phyloP scores from a whole-genome alignment of 371 early-diverging fungal genomes.

The Parasitella parasitica region DNA sequence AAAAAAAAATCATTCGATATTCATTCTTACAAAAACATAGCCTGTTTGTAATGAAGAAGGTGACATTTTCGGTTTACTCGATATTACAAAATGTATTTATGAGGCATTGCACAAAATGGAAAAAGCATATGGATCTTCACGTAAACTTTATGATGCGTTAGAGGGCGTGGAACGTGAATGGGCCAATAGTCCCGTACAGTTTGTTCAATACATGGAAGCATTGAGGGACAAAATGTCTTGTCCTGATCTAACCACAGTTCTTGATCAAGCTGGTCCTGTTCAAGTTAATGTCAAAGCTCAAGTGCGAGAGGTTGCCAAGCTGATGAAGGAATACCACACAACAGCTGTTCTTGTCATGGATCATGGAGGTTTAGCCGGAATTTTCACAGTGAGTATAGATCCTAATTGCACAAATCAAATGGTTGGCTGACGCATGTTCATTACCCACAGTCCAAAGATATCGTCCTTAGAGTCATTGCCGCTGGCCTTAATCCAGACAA shows the following conservation, averaged over 20 bases:
- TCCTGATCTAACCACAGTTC: slow-evolving; percentile 84
- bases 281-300: slow-evolving; percentile 79
- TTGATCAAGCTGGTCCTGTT: slow-evolving; percentile 71
- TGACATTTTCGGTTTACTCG: slow-evolving; percentile 92
- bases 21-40: slow-evolving; percentile 14
- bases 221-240: slow-evolving; percentile 85
- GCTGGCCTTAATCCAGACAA: slow-evolving; percentile 88
- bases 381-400: slow-evolving; percentile 80
- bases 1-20: slow-evolving; percentile 5
- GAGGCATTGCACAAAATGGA: slow-evolving; percentile 93
- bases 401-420: not conserved
- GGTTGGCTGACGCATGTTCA: not conserved
- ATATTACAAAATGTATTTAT: slow-evolving; percentile 94
- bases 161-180: slow-evolving; percentile 91
- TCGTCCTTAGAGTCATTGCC: slow-evolving; percentile 95
- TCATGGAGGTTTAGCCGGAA: slow-evolving; percentile 83
- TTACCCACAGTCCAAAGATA: slow-evolving; percentile 78
- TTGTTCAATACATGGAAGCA: slow-evolving; percentile 76
- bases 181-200: slow-evolving; percentile 51
- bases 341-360: slow-evolving; percentile 93
- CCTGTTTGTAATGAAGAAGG: slow-evolving; percentile 86
- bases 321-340: slow-evolving; percentile 86
- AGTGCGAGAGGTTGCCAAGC: slow-evolving; percentile 87
- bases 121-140: slow-evolving; percentile 84
- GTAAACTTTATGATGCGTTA: slow-evolving; percentile 86